Percentiles rank a stretch among this genome's conserved stretches.
phyloP scores from a whole-genome alignment of 2,329 filamentous ascomycete genomes.

The Aspergillus cejpii region DNA sequence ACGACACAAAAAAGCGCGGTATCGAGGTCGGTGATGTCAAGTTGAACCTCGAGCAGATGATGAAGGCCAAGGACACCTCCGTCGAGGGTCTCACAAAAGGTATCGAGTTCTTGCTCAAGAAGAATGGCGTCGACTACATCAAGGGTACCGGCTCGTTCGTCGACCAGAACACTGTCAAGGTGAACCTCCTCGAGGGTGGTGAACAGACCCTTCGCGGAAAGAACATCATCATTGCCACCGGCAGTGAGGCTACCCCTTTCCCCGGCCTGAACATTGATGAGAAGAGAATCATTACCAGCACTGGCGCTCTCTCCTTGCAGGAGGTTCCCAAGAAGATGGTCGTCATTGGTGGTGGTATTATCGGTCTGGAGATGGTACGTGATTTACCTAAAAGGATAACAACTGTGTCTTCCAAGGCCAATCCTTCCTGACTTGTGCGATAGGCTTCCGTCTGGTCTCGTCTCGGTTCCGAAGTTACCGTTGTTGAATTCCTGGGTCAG shows the following conservation, averaged over 20 bases:
- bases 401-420: not conserved
- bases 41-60: conserved; percentile 89
- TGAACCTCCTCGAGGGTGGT: conserved; percentile 83
- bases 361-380: conserved; percentile 89
- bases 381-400: not conserved
- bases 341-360: conserved; percentile 97
- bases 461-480: conserved; percentile 87
- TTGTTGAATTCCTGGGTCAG: conserved; percentile 92
- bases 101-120: conserved; percentile 97
- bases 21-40: conserved; percentile 97
- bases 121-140: conserved; percentile 97
- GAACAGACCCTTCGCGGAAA: conserved; percentile 82
- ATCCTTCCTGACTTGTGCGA: not conserved
- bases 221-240: conserved; percentile 97
- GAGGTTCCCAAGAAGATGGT: conserved; percentile 94
- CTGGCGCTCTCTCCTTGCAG: conserved; percentile 80
- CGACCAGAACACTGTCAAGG: conserved; percentile 84
- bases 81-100: conserved; percentile 88
- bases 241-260: conserved; percentile 92
- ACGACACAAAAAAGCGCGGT: conserved; percentile 94
- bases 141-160: conserved; percentile 85
- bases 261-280: conserved; percentile 93
- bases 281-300: conserved; percentile 95
- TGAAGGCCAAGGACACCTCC: conserved; percentile 96
- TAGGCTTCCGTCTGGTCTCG: conserved; percentile 89